Evolutionary conservation across 192 early-diverging fungal genomes (phyloP).

Genomic region (Mortierella alpina): DNA sequence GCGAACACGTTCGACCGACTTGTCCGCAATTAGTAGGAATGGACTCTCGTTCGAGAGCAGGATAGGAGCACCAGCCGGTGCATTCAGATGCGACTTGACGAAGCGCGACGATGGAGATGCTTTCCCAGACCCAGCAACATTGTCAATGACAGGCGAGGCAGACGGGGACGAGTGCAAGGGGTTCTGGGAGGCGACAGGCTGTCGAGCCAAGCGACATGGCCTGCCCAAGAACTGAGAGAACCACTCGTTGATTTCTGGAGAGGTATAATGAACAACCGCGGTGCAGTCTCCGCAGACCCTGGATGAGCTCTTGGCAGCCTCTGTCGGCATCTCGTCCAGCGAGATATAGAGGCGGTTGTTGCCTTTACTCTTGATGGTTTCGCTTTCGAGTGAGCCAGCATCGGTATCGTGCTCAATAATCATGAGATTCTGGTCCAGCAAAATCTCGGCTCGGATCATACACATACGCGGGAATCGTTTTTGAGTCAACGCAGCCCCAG

Average conservation of each 20-base stretch:
- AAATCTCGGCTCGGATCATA: constrained; percentile 65
- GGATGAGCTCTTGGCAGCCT: constrained; percentile 33
- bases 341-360: constrained; percentile 25
- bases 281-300: constrained; percentile 57
- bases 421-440: constrained; percentile 52
- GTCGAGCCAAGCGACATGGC: constrained; percentile 55
- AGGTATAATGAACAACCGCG: constrained; percentile 38
- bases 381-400: constrained; percentile 21
- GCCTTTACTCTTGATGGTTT: background rate
- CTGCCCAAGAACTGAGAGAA: constrained; percentile 58
- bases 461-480: constrained; percentile 74
- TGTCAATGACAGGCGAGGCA: background rate
- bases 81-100: constrained; percentile 54
- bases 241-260: constrained; percentile 56
- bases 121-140: too few relatives aligned
- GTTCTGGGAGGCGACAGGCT: constrained; percentile 23
- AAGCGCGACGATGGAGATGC: constrained; percentile 22
- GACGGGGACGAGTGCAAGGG: background rate
- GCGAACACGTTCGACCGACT: constrained; percentile 67
- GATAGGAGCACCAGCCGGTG: constrained; percentile 42
- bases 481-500: constrained; percentile 70
- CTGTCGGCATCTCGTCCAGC: constrained; percentile 33
- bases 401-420: constrained; percentile 49
- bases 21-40: constrained; percentile 72
- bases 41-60: constrained; percentile 81